A percentile compares a stretch with the other conserved stretches of the same genome.
These are phyloP conservation scores for Coemansia sp. DNA, from an alignment of 192 early-diverging fungal genomes.

Conservation along the genomic window DNA sequence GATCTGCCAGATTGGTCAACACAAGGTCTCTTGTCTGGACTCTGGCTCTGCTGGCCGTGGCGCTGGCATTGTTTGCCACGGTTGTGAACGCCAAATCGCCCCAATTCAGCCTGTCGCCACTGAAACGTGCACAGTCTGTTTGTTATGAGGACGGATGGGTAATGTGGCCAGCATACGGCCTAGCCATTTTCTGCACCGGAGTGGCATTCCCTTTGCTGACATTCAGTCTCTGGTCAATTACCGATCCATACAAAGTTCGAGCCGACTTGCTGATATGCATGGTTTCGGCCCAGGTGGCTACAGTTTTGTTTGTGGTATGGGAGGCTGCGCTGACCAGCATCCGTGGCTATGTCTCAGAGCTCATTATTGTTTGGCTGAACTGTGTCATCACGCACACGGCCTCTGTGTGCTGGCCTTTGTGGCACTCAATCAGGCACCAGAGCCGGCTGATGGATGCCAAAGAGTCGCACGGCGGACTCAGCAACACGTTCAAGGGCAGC, in stretches of 20 bases:
- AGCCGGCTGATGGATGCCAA: background rate
- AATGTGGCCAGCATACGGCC: conserved; percentile 36
- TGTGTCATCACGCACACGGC: conserved; percentile 19
- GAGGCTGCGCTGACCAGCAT: conserved; percentile 12
- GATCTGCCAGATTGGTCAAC: conserved; percentile 12
- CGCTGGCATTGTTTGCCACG: conserved; percentile 15
- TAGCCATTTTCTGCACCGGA: conserved; percentile 15
- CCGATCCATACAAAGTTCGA: conserved; percentile 22
- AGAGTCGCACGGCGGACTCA: conserved; percentile 14
- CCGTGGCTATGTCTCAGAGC: conserved; percentile 23
- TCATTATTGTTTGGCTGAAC: conserved; percentile 34
- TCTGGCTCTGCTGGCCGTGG: conserved; percentile 8
- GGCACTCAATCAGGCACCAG: conserved; percentile 10
- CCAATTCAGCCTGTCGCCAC: background rate
- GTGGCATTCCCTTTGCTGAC: conserved; percentile 25
- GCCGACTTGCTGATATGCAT: conserved; percentile 30
- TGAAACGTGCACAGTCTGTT: background rate
- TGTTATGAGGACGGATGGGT: conserved; percentile 33
- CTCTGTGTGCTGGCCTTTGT: conserved; percentile 33
- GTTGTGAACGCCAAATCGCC: conserved; percentile 11
- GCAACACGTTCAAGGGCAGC: conserved; percentile 22
- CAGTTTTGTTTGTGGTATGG: conserved; percentile 35
- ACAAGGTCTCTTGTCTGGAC: conserved; percentile 8
- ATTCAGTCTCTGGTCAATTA: conserved; percentile 19
- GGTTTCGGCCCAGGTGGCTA: conserved; percentile 15